Percentiles rank a stretch among this genome's conserved stretches.
These are phyloP conservation scores for Gynostemma pentaphyllum DNA, from an alignment of 306 rosid genomes.

Conservation along the genomic window DNA sequence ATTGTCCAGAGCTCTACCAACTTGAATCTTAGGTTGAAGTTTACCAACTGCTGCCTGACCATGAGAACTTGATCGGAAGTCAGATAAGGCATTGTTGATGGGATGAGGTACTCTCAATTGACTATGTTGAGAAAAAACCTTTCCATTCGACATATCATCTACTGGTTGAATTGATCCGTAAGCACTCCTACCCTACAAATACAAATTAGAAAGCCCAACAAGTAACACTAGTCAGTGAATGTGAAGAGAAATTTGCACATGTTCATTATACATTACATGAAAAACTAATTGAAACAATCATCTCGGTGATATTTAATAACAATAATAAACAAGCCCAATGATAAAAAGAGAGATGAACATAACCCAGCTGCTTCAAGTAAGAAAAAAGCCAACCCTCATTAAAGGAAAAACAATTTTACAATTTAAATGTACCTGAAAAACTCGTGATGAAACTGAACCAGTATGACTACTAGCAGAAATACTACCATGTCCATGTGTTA, in stretches of 20 bases:
- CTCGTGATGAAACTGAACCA: slow-evolving; percentile 36
- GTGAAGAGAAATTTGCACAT: neutral
- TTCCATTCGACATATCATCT: slow-evolving; percentile 41
- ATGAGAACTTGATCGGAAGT: slow-evolving; percentile 39
- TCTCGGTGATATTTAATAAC: neutral
- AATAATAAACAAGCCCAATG: neutral
- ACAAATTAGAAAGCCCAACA: neutral
- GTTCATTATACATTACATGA: neutral
- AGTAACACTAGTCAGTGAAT: neutral
- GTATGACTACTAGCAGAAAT: slow-evolving; percentile 47
- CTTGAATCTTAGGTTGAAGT: slow-evolving; percentile 39
- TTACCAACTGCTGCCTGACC: slow-evolving; percentile 39
- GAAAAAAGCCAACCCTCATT: neutral
- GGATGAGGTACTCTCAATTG: slow-evolving; percentile 36
- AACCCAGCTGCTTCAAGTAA: neutral
- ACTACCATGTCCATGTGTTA: slow-evolving; percentile 31
- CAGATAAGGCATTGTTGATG: slow-evolving; percentile 37
- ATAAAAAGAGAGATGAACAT: neutral
- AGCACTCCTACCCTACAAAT: slow-evolving; percentile 37
- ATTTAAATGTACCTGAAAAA: slow-evolving; percentile 45
- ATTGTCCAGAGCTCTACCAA: slow-evolving; percentile 31
- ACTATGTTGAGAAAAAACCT: slow-evolving; percentile 29
- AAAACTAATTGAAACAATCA: neutral
- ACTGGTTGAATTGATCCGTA: slow-evolving; percentile 31
- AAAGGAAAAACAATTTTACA: neutral